Evolutionary conservation across 305 asterid species (phyloP).

Genomic region (Solanum aculeatissimum): DNA sequence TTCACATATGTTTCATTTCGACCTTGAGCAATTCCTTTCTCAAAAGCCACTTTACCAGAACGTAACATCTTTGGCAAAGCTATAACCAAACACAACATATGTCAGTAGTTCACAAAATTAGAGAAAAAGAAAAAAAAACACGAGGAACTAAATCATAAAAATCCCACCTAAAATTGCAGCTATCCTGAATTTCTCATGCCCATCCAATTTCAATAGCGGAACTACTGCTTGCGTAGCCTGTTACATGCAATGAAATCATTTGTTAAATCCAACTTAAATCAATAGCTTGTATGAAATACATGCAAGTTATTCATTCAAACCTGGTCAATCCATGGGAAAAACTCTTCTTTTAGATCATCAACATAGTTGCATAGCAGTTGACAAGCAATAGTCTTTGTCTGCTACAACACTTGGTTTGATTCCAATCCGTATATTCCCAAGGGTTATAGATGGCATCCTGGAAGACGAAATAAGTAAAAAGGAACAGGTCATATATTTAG

Average conservation of each 20-base stretch:
- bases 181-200: conserved; percentile 21
- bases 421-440: not conserved
- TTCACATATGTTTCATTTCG: conserved; percentile 16
- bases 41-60: conserved; percentile 20
- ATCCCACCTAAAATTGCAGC: conserved; percentile 18
- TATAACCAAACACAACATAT: not conserved
- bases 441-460: not conserved
- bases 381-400: not conserved
- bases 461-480: not conserved
- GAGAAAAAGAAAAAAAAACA: not conserved
- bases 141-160: not conserved
- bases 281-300: not conserved
- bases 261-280: not conserved
- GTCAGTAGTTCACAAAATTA: not conserved
- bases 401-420: not conserved
- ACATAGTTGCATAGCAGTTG: not conserved
- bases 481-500: not conserved
- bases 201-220: conserved; percentile 18
- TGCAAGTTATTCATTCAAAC: not conserved
- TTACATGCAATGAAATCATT: not conserved
- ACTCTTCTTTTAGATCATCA: not conserved
- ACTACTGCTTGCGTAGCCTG: not conserved
- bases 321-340: not conserved
- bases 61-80: conserved; percentile 21
- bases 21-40: conserved; percentile 24